A percentile compares a stretch with the other conserved stretches of the same genome.
These are phyloP conservation scores for Rosellinia necatrix DNA, from an alignment of 2,329 filamentous ascomycete genomes.

Conservation along the genomic window DNA sequence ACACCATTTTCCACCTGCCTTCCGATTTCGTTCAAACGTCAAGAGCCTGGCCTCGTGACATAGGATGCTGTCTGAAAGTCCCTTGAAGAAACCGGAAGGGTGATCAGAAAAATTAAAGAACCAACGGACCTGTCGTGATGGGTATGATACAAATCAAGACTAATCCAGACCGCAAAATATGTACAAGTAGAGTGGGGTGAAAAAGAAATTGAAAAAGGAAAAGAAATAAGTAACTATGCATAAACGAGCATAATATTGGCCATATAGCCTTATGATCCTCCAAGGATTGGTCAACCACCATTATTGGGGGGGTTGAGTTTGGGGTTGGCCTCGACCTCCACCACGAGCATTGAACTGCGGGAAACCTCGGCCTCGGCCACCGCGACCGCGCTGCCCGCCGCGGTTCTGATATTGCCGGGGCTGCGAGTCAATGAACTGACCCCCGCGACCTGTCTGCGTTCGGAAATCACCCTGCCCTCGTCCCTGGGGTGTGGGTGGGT, in stretches of 20 bases:
- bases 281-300: no score
- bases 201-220: no score
- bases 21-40: constrained; percentile 37
- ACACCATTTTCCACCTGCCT: constrained; percentile 36
- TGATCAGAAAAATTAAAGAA: constrained; percentile 33
- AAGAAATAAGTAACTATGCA: no score
- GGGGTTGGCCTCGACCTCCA: constrained; percentile 39
- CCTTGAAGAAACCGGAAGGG: constrained; percentile 34
- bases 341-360: constrained; percentile 43
- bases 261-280: no score
- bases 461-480: constrained; percentile 39
- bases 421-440: constrained; percentile 41
- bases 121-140: constrained; percentile 37
- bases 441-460: constrained; percentile 32
- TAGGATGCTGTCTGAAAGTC: constrained; percentile 38
- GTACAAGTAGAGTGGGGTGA: constrained; percentile 42
- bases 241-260: constrained; percentile 8
- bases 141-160: constrained; percentile 43
- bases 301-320: no score
- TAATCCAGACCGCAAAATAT: constrained; percentile 40
- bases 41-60: constrained; percentile 34
- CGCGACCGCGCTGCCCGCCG: constrained; percentile 36
- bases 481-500: constrained; percentile 34
- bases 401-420: constrained; percentile 41
- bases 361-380: constrained; percentile 41